A percentile compares a stretch with the other conserved stretches of the same genome.
Evolutionary conservation across 441 rosid species (phyloP).

Genomic region (Erodium trifolium): DNA sequence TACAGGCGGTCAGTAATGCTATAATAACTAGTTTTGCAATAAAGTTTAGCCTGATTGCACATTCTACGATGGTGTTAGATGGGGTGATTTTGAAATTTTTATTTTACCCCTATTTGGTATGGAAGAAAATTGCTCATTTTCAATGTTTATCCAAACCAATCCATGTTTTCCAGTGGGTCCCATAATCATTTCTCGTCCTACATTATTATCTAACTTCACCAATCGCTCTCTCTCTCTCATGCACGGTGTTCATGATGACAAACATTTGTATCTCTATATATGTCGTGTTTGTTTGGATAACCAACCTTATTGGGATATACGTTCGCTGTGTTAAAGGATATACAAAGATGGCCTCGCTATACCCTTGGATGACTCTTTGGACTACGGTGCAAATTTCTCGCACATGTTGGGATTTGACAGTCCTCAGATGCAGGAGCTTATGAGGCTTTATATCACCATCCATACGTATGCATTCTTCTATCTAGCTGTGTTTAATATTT

Average conservation of each 20-base stretch:
- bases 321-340: conserved; percentile 40
- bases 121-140: background rate
- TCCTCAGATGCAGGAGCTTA: conserved; percentile 86
- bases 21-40: background rate
- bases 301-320: conserved; percentile 11
- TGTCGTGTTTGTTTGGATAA: background rate
- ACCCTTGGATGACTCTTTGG: conserved; percentile 63
- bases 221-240: background rate
- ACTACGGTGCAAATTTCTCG: conserved; percentile 87
- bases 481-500: background rate
- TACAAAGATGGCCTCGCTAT: conserved; percentile 69
- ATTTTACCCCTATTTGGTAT: background rate
- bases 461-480: conserved; percentile 48
- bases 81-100: background rate
- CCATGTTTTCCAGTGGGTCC: background rate
- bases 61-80: no score
- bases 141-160: background rate
- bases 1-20: conserved; percentile 60
- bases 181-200: background rate
- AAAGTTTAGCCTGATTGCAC: background rate
- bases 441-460: conserved; percentile 95
- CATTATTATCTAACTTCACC: background rate
- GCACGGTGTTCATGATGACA: background rate
- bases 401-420: conserved; percentile 88
- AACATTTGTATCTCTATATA: background rate